Evolutionary conservation across 2,329 filamentous ascomycete species (phyloP).

Genomic region (Botrytis deweyae): DNA sequence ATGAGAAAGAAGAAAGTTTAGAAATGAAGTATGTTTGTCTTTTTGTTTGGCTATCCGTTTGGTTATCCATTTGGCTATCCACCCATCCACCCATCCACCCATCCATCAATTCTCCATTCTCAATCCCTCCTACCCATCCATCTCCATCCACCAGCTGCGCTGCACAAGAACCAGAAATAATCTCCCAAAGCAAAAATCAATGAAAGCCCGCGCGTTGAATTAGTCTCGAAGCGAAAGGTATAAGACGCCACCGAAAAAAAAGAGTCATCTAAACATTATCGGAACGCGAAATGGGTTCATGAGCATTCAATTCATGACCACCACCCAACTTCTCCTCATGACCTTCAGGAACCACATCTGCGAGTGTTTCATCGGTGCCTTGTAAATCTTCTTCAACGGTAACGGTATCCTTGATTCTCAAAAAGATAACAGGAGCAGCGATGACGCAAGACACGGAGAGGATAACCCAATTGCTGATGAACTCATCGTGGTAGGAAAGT

Average conservation of each 20-base stretch:
- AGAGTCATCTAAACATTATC: not conserved
- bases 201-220: not conserved
- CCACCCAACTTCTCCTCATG: constrained; percentile 24
- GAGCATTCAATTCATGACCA: constrained; percentile 7
- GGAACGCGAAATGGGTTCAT: not conserved
- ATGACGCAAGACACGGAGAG: constrained; percentile 71
- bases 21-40: not conserved
- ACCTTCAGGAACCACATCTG: constrained; percentile 56
- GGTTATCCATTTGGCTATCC: not conserved
- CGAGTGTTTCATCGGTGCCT: constrained; percentile 79
- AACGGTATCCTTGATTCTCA: constrained; percentile 81
- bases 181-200: not conserved
- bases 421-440: constrained; percentile 75
- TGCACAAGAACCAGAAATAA: not conserved
- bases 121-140: not conserved
- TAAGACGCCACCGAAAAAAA: not conserved
- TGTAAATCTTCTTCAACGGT: constrained; percentile 76
- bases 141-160: not conserved
- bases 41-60: not conserved
- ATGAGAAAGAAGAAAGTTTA: not conserved
- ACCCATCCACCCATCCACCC: not conserved
- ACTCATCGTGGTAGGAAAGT: constrained; percentile 68
- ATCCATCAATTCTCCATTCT: not conserved
- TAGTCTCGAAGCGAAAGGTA: not conserved
- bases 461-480: constrained; percentile 74